Conservation (phyloP, 768 basidiomycete genomes). For the Panellus pusillus region DNA sequence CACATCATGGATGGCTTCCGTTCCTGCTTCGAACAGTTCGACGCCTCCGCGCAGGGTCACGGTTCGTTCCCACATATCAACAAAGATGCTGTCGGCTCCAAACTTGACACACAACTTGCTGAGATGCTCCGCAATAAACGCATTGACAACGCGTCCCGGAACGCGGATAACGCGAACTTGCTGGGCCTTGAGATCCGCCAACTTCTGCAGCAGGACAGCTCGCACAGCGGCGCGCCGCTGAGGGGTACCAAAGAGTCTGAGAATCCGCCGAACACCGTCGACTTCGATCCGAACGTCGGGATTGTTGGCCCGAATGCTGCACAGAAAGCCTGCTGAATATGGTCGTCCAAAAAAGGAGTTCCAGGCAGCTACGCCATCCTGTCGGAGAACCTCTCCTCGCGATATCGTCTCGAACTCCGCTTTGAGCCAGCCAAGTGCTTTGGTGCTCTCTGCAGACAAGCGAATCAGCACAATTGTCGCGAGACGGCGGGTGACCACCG, state of each 20-base stretch:
- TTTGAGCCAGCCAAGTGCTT: conserved; percentile 56
- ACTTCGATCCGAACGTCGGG: conserved; percentile 44
- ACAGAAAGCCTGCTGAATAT: conserved; percentile 46
- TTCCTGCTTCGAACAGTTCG: conserved; percentile 41
- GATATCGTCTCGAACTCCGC: conserved; percentile 59
- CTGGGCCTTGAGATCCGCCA: conserved; percentile 43
- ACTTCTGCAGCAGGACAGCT: conserved; percentile 45
- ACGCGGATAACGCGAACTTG: conserved; percentile 47
- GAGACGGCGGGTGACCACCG: conserved; percentile 22
- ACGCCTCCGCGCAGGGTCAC: conserved; percentile 61
- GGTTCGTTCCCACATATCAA: conserved; percentile 43
- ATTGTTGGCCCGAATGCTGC: conserved; percentile 38
- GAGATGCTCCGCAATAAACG: conserved; percentile 50
- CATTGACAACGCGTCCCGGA: conserved; percentile 42
- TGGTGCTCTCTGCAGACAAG: conserved; percentile 50
- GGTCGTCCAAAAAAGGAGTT: conserved; percentile 56
- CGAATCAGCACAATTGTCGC: conserved; percentile 36
- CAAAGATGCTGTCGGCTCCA: conserved; percentile 55
- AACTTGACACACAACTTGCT: conserved; percentile 44
- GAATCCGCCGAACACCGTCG: conserved; percentile 39
- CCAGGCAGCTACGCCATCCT: conserved; percentile 59
- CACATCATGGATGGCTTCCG: conserved; percentile 38
- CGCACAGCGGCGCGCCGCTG: conserved; percentile 40
- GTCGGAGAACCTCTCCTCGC: conserved; percentile 56
- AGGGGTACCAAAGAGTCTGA: conserved; percentile 58